Percentiles rank a stretch among this genome's conserved stretches.
These are phyloP conservation scores for Aegilops sharonensis DNA, from an alignment of 176 grass and related monocot species.

Conservation along the genomic window DNA sequence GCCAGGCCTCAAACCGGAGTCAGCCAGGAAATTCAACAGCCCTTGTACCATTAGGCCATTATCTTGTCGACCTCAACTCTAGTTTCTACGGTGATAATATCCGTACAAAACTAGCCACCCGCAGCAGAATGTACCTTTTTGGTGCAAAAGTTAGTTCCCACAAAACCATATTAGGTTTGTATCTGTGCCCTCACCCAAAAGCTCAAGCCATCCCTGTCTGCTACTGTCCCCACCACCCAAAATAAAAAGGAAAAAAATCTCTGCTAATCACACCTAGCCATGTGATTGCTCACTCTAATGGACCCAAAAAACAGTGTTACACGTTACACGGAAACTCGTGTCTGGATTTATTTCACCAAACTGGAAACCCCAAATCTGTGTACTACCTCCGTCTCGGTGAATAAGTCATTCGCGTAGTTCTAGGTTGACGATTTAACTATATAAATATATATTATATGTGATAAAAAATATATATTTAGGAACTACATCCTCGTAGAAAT, in stretches of 20 bases:
- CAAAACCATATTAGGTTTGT: background rate
- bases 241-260: background rate
- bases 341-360: background rate
- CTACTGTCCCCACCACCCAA: background rate
- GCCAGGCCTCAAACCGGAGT: background rate
- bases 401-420: too few species aligned
- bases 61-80: background rate
- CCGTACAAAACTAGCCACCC: background rate
- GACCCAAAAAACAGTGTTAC: background rate
- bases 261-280: background rate
- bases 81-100: background rate
- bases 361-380: background rate
- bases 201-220: background rate
- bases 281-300: background rate
- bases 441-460: too few species aligned
- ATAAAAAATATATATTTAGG: too few species aligned
- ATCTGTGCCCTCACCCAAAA: background rate
- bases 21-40: background rate
- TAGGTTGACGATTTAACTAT: too few species aligned
- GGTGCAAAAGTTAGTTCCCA: background rate
- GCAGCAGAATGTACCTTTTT: background rate
- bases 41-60: background rate
- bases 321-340: background rate
- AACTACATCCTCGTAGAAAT: too few species aligned
- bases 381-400: too few species aligned